Conservation (phyloP, 805 yeast genomes). For the Cyberlindnera americana region DNA sequence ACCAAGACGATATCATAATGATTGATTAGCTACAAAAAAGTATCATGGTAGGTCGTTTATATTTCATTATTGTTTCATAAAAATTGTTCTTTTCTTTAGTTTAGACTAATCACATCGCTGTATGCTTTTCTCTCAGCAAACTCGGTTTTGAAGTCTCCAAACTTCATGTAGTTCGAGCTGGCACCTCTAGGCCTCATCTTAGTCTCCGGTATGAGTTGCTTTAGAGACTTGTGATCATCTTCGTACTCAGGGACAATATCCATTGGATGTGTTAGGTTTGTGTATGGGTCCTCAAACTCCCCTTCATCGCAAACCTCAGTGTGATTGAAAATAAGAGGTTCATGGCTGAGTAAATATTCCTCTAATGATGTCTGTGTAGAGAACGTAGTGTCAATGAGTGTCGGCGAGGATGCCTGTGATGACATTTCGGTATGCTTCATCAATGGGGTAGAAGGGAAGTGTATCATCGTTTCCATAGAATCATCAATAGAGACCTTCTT, state of each 20-base stretch:
- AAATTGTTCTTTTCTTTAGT: too few relatives aligned
- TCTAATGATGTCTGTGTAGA: constrained; percentile 1
- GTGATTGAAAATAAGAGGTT: constrained; percentile 4
- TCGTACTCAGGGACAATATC: constrained; percentile 15
- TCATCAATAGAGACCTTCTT: too few relatives aligned
- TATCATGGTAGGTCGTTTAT: too few relatives aligned
- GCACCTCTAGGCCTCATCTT: constrained; percentile 17
- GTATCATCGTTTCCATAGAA: background rate
- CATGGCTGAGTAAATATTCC: constrained; percentile 5
- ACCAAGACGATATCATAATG: constrained; percentile 18
- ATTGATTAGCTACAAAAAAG: constrained; percentile 13
- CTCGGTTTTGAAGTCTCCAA: constrained; percentile 7
- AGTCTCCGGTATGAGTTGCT: constrained; percentile 5
- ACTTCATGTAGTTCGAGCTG: constrained; percentile 19
- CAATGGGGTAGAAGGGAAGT: background rate
- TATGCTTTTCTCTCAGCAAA: background rate
- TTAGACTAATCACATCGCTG: constrained; percentile 2
- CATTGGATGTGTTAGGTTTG: constrained; percentile 22
- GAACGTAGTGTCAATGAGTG: constrained; percentile 7
- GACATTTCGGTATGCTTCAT: too few relatives aligned
- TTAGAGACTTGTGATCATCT: background rate
- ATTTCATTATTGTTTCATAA: too few relatives aligned
- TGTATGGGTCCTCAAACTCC: constrained; percentile 27
- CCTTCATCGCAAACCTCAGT: constrained; percentile 10
- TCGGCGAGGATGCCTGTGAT: constrained; percentile 15